phyloP scores from a whole-genome alignment of 768 basidiomycete species.

The Rubroboletus satanas region DNA sequence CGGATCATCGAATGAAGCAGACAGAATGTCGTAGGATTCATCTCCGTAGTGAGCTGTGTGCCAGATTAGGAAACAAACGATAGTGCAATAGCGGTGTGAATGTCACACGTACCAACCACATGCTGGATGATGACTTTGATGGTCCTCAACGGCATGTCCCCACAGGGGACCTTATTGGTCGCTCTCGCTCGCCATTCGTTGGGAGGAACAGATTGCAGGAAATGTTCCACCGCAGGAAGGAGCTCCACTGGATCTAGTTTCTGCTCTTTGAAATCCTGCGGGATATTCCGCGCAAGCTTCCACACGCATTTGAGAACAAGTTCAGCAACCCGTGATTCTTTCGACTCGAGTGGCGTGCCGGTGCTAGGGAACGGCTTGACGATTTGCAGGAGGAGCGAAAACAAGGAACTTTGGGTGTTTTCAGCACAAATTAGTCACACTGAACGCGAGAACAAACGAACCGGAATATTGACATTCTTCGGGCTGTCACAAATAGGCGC shows the following conservation, averaged over 20 bases:
- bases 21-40: constrained; percentile 86
- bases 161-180: constrained; percentile 87
- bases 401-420: constrained; percentile 45
- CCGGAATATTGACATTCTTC: constrained; percentile 90
- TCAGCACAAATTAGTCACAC: background rate
- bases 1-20: constrained; percentile 90
- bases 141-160: constrained; percentile 96
- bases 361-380: constrained; percentile 79
- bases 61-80: constrained; percentile 17
- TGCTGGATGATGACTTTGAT: constrained; percentile 99
- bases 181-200: constrained; percentile 95
- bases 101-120: constrained; percentile 73
- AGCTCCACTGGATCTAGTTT: constrained; percentile 83
- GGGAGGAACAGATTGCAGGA: constrained; percentile 88
- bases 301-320: constrained; percentile 94
- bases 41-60: constrained; percentile 74
- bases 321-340: constrained; percentile 86
- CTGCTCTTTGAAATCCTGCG: constrained; percentile 79
- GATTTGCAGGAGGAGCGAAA: constrained; percentile 76
- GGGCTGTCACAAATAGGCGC: constrained; percentile 85
- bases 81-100: background rate
- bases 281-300: constrained; percentile 94
- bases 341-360: constrained; percentile 68
- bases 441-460: constrained; percentile 34
- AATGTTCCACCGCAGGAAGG: constrained; percentile 90